Base-by-base conservation (phyloP, 2,329 filamentous ascomycete genomes). In the Proliferodiscus dingleyae region DNA sequence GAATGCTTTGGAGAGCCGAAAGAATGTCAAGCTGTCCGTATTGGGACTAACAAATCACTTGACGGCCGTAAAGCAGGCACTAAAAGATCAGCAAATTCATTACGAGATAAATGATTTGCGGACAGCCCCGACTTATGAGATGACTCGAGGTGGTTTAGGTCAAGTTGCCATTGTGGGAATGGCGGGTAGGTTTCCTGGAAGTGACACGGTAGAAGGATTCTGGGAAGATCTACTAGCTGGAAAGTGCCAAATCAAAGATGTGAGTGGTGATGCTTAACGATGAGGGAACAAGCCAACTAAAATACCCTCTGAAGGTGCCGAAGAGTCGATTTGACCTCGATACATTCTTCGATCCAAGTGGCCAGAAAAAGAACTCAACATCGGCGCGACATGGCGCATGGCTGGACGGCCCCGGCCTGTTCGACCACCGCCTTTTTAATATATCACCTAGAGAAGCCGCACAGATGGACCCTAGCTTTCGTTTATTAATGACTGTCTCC, bases 391-490 rank as follows among this genome's bases (percentile, higher is more conserved):
- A 80, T 53, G 85, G 85, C n/a, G 86, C 83, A 67, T 89, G 70
- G 68, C 72, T 41, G 13, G 78, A 87, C 50, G 76, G 87, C 52
- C 84, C 85, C 0, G 83, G 83, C 46, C 71, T 82, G 39, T 90
- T 90, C 59, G 86, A 90, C 55, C 80, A 83, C 18, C 74, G 81
- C 0, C 89, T 90, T 68, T 90, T 90, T 76, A 87, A 87, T 66
- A 88, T 90, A 80, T 89, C 85, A 21, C 85, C 85, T 6, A 79
- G 83, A 53, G 85, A 89, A 65, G 86, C 86, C 28, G 76, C 80
- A 37, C 84, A 89, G 61, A 87, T 84, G 2, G 86, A 90, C 60
- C 86, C 86, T 0, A 86, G 87, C 74, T 85, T 87, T 62, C 77
- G 86, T 52, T 72, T 89, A 56, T 82, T 83, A 2, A 68, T 90